Evolutionary conservation across 2,329 filamentous ascomycete species (phyloP).

Genomic region (Alternaria novae-zelandiae): DNA sequence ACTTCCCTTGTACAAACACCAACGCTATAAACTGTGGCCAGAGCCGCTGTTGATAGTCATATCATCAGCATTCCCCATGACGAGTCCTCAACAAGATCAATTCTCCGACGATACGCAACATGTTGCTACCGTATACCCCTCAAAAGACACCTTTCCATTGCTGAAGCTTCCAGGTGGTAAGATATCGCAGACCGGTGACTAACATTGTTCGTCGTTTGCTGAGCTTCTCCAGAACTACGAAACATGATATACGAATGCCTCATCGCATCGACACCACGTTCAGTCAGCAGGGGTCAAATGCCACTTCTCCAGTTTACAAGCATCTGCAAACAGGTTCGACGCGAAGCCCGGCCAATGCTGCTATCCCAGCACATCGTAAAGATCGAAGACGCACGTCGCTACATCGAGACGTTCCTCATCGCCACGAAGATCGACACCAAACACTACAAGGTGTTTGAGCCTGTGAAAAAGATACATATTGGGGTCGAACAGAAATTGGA

Average conservation of each 20-base stretch:
- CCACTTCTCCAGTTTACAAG: neutral
- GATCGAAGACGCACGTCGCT: neutral
- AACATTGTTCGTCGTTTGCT: neutral
- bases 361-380: neutral
- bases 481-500: no score
- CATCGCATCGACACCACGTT: neutral
- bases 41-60: neutral
- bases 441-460: rapidly evolving
- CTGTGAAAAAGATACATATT: no score
- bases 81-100: neutral
- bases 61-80: neutral
- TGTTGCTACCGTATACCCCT: rapidly evolving
- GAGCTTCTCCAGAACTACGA: neutral
- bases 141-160: rapidly evolving
- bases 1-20: neutral
- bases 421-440: neutral
- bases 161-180: neutral
- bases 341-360: neutral
- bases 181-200: neutral
- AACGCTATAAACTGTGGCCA: neutral
- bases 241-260: rapidly evolving
- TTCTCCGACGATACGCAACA: neutral
- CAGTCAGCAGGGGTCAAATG: neutral
- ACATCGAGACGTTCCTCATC: neutral
- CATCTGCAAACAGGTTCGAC: neutral